Conservation (phyloP, 2,329 filamentous ascomycete species). For the Hyphodiscus sp. region DNA sequence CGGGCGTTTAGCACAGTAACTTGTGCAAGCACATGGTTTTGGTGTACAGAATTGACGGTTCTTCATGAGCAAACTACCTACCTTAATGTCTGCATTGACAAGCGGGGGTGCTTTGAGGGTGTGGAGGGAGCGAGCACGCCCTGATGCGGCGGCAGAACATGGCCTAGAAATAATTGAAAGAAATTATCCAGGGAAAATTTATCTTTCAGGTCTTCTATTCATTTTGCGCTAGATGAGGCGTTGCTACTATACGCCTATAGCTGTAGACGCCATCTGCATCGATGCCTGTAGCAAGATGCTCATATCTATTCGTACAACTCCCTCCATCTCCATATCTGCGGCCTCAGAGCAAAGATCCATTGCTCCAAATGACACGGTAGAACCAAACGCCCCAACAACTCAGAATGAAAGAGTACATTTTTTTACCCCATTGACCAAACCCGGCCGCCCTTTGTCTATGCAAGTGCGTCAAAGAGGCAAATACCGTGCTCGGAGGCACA, state of each 20-base stretch:
- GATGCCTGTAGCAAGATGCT: background rate
- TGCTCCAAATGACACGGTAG: background rate
- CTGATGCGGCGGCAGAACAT: background rate
- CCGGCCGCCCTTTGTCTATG: constrained; percentile 14
- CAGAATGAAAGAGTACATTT: constrained; percentile 29
- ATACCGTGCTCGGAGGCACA: constrained; percentile 1
- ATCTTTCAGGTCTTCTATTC: background rate
- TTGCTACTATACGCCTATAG: background rate
- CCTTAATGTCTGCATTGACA: no score
- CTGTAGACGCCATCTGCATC: background rate
- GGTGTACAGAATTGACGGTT: no score
- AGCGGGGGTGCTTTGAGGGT: no score
- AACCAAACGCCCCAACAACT: constrained; percentile 22
- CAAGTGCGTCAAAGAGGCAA: constrained; percentile 10
- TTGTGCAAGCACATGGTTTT: no score
- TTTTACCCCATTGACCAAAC: constrained; percentile 10
- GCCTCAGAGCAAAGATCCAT: background rate
- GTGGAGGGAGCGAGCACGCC: no score
- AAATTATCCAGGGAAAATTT: background rate
- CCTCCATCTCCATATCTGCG: background rate
- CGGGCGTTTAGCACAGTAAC: no score
- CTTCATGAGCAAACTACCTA: no score
- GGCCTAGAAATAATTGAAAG: background rate
- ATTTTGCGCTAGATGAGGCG: background rate
- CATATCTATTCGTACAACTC: constrained; percentile 15